Evolutionary conservation across 768 basidiomycete genomes (phyloP).

Genomic region (Collybiopsis luxurians): DNA sequence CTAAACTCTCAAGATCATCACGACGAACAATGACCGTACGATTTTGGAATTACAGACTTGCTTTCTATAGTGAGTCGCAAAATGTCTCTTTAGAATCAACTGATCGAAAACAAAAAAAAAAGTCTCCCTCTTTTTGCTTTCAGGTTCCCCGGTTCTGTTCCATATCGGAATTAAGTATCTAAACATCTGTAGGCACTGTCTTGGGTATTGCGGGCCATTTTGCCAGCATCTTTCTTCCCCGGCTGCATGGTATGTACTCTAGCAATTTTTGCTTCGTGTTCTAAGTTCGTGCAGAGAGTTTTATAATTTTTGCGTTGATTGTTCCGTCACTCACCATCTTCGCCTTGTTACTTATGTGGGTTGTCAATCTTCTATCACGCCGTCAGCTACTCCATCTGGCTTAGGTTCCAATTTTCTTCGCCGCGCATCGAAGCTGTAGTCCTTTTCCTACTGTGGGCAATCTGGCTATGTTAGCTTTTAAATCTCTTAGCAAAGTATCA

Average conservation of each 20-base stretch:
- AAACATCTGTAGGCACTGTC: constrained; percentile 39
- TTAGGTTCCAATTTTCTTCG: constrained; percentile 68
- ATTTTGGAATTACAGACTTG: constrained; percentile 54
- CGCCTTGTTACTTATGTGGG: constrained; percentile 56
- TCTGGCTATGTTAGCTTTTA: constrained; percentile 65
- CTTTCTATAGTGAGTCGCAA: constrained; percentile 43
- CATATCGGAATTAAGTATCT: background rate
- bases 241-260: constrained; percentile 51
- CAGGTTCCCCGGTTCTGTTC: constrained; percentile 25
- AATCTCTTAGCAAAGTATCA: background rate
- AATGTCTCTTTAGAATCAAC: background rate
- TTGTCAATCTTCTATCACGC: constrained; percentile 1
- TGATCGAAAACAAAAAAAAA: background rate
- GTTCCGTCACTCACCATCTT: constrained; percentile 67
- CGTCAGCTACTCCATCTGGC: background rate
- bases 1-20: background rate
- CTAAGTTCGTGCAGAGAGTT: constrained; percentile 48
- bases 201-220: constrained; percentile 71
- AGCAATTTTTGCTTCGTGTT: background rate
- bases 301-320: constrained; percentile 65
- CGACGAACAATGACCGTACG: constrained; percentile 51
- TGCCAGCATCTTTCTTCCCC: constrained; percentile 63
- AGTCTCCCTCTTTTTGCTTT: constrained; percentile 45
- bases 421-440: constrained; percentile 59
- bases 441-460: constrained; percentile 51